Conservation (phyloP, 768 basidiomycete genomes). For the Harrya chromipes region DNA sequence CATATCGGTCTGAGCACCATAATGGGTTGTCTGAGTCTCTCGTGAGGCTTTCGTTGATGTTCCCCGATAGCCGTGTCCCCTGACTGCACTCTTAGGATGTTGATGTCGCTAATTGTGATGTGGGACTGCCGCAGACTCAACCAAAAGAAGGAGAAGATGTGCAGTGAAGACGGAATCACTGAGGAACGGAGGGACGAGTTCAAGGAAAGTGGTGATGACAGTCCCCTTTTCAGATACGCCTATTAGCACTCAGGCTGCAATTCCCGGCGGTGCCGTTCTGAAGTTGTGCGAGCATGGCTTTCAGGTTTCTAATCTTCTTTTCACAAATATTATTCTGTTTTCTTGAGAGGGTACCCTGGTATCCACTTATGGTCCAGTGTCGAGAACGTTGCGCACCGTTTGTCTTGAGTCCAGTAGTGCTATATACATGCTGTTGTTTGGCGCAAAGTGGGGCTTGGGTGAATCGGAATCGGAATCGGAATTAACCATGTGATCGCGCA, state of each 20-base stretch:
- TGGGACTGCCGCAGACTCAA: slow-evolving; percentile 47
- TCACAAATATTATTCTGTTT: too few species aligned
- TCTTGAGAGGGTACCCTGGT: too few species aligned
- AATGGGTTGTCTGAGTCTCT: slow-evolving; percentile 25
- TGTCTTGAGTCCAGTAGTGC: too few species aligned
- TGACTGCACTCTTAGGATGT: slow-evolving; percentile 34
- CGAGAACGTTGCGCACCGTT: too few species aligned
- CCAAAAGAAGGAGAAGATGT: slow-evolving; percentile 41
- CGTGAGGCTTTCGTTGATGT: slow-evolving; percentile 14
- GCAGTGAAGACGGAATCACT: slow-evolving; percentile 42
- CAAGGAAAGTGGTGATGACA: slow-evolving; percentile 45
- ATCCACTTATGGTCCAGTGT: too few species aligned
- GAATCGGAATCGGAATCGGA: too few species aligned
- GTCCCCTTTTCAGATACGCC: slow-evolving; percentile 50
- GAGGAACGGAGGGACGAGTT: slow-evolving; percentile 38
- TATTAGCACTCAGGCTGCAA: slow-evolving; percentile 10
- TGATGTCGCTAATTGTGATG: slow-evolving; percentile 39
- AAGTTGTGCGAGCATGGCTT: background rate
- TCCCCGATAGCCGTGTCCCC: slow-evolving; percentile 21
- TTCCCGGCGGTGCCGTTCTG: background rate
- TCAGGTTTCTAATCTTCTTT: too few species aligned
- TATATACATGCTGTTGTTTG: too few species aligned
- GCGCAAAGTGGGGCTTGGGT: too few species aligned
- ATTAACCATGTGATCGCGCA: slow-evolving; percentile 6
- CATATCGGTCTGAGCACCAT: slow-evolving; percentile 31